Evolutionary conservation across 306 rosid species (phyloP), one percentile per base, ranked within the genome.

Genomic region (Trichosanthes cucumerina): DNA sequence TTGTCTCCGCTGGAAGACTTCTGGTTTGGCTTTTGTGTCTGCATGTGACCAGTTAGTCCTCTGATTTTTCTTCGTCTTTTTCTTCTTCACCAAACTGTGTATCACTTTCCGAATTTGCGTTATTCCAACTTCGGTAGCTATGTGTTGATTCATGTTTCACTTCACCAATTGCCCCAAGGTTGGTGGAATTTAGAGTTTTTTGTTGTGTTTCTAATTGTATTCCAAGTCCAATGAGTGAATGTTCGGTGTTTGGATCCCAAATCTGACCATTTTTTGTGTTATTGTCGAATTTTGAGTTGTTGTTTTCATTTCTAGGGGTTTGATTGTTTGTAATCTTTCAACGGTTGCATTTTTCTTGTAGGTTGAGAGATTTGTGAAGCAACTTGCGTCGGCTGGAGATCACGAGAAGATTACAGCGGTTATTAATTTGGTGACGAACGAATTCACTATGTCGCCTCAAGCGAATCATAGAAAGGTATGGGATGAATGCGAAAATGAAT

Each of bases 361-460:
- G 98, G 86, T 95, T 84, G 98, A 95, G 86, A 93, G 94, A 59
- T 87, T 95, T 85, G 96, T 95, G 85, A 95, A 92, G 85, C 94
- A 87, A 82, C 91, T 95, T 36, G n/a, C n/a, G n/a, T n/a, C n/a
- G n/a, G n/a, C n/a, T n/a, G n/a, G n/a, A n/a, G n/a, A n/a, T n/a
- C n/a, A n/a, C n/a, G n/a, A n/a, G n/a, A n/a, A n/a, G n/a, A n/a
- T n/a, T n/a, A n/a, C n/a, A n/a, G n/a, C n/a, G n/a, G n/a, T n/a
- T n/a, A n/a, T n/a, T n/a, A n/a, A n/a, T n/a, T n/a, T n/a, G n/a
- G n/a, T n/a, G n/a, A n/a, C n/a, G n/a, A n/a, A n/a, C n/a, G n/a
- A n/a, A n/a, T n/a, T n/a, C n/a, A n/a, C n/a, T n/a, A n/a, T n/a
- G n/a, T n/a, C n/a, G n/a, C n/a, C n/a, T n/a, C n/a, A n/a, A n/a